Base-by-base conservation (phyloP, 768 basidiomycete genomes). In the Pisolithus tinctorius region DNA sequence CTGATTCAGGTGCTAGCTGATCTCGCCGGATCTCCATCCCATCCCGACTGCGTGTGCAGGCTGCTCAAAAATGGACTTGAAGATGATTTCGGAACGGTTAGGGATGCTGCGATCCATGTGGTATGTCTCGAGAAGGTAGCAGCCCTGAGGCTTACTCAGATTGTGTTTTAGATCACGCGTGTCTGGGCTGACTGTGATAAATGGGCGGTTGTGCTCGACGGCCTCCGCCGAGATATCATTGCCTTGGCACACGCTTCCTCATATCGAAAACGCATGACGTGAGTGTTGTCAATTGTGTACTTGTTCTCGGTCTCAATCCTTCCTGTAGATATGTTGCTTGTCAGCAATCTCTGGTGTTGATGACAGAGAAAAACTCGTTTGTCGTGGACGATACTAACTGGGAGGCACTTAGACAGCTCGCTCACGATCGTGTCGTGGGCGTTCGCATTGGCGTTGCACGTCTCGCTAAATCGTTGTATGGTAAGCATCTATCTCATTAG, bases 391-490 rank as follows among this genome's bases (percentile, higher is more conserved):
- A 72, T 56, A 67, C 34, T 17, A 58, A 63, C 56, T 78, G 89
- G 69, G 64, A 72, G 51, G 68, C 73, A n/a, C 66, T 94, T 17
- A 66, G 72, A 26, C 59, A 63, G 41, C 73, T 94, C 39, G 78
- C 80, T 4, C 62, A 71, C 30, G 94, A 97, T 61, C 60, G 63
- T 34, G 82, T 95, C 11, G 75, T 88, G 47, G 93, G 91, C 54
- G 92, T 96, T 31, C 79, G 92, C 43, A 91, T 96, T 51, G 86
- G 83, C 6, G 76, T 92, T 2, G 85, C 93, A n/a, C 79, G 92
- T 45, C 76, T 91, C 43, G 68, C 83, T 39, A 80, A 80, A 45
- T 59, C 67, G 45, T 63, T 83, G 27, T 74, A 70, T 57, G 76
- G 86, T 87, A 67, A 63, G 81, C 71, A 48, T 46, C 46, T 52